A percentile compares a stretch with the other conserved stretches of the same genome.
Conservation (phyloP, 495 filamentous ascomycete species). For the Penicillium psychrofluorescens region DNA sequence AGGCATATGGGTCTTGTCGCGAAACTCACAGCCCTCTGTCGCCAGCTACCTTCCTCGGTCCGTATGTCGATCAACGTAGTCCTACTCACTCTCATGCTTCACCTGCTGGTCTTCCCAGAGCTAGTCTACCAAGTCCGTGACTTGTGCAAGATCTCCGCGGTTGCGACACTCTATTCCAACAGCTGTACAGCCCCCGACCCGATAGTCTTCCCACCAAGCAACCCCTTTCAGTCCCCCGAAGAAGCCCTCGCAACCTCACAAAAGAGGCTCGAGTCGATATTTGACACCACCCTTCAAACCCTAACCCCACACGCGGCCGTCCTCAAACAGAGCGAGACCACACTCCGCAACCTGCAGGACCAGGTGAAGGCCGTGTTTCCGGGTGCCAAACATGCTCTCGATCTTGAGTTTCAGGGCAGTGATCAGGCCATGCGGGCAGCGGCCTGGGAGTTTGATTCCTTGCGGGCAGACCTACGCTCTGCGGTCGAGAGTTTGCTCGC, state of each 20-base stretch:
- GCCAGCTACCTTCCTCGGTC: conserved; percentile 5
- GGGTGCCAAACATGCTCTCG: conserved; percentile 27
- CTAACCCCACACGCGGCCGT: conserved; percentile 19
- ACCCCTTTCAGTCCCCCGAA: conserved; percentile 10
- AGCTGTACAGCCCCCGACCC: conserved; percentile 21
- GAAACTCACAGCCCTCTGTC: neutral
- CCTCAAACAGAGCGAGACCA: conserved; percentile 31
- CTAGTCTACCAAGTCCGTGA: conserved; percentile 28
- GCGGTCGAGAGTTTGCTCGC: conserved; percentile 31
- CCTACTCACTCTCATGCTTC: conserved; percentile 25
- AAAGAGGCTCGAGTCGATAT: conserved; percentile 23
- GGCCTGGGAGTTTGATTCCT: conserved; percentile 29
- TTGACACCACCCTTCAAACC: conserved; percentile 25
- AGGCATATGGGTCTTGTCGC: neutral
- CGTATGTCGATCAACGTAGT: conserved; percentile 24
- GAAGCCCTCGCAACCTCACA: conserved; percentile 20
- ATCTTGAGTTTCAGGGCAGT: conserved; percentile 37
- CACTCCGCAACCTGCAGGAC: conserved; percentile 22
- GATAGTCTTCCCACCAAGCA: conserved; percentile 2
- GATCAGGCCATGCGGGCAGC: conserved; percentile 28
- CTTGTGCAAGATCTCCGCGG: conserved; percentile 20
- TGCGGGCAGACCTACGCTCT: conserved; percentile 34
- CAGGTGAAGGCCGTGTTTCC: conserved; percentile 26
- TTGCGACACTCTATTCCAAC: conserved; percentile 25
- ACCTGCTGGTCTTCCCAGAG: conserved; percentile 35